Conservation (phyloP, 768 basidiomycete species). For the Kwoniella dejecticola region DNA sequence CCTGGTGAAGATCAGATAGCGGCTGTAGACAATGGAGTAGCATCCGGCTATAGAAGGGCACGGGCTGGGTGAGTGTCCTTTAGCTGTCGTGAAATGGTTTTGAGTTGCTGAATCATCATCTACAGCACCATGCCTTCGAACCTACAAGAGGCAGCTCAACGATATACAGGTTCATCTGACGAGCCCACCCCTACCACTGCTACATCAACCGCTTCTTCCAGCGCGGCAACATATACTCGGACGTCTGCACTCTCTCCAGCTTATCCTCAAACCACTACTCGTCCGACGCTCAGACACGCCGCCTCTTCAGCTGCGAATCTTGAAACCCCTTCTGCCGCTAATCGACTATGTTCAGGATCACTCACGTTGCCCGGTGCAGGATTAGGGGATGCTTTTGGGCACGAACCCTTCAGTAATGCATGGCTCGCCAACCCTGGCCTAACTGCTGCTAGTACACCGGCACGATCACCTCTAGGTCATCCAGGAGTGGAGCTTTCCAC, state of each 20-base stretch:
- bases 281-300: conserved; percentile 49
- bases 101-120: not conserved
- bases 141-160: conserved; percentile 81
- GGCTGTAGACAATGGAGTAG: conserved; percentile 59
- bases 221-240: conserved; percentile 47
- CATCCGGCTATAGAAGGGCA: conserved; percentile 78
- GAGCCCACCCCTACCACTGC: conserved; percentile 59
- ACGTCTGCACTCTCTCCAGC: conserved; percentile 59
- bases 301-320: conserved; percentile 47
- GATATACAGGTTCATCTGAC: conserved; percentile 69
- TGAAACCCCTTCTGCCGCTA: conserved; percentile 53
- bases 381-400: conserved; percentile 80
- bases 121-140: conserved; percentile 84
- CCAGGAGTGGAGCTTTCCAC: conserved; percentile 76
- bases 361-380: conserved; percentile 76
- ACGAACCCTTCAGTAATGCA: conserved; percentile 78
- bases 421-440: conserved; percentile 66
- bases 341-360: conserved; percentile 87
- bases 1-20: conserved; percentile 51
- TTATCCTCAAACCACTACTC: conserved; percentile 39
- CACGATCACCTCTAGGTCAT: conserved; percentile 55
- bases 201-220: conserved; percentile 56
- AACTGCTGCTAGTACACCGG: conserved; percentile 59
- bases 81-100: too few relatives aligned
- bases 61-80: conserved; percentile 69